Evolutionary conservation across 805 yeast species (phyloP), one percentile per base, ranked within the genome.

Genomic region (Starmera caribaea): DNA sequence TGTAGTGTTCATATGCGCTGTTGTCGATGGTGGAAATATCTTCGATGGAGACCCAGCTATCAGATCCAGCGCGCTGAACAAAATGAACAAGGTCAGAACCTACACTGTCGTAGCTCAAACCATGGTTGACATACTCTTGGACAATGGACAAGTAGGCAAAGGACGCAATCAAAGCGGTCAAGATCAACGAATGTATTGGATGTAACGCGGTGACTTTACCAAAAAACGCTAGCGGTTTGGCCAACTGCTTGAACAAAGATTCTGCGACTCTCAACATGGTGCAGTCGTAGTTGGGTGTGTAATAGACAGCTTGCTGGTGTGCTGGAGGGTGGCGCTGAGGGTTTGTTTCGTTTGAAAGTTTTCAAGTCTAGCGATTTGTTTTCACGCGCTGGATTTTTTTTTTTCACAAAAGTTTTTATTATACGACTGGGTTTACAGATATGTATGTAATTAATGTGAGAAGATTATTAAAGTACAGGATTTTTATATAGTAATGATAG

Each of bases 101-200:
- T 38, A 48, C 63, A 66, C 42, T 75, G 62, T 38, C 42, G 37
- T 43, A 43, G 15, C 37, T 32, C 40, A 45, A 58, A 51, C 56
- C 61, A 45, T 44, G 43, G 44, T 54, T 69, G 42, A 76, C 38
- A 56, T 79, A 81, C 44, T 79, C 78, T 47, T 81, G 86, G 30
- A 82, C 76, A 3, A 81, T 73, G 4, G 89, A 73, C 42, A 89
- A 68, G 57, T 89, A 90, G 8, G 90, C 81, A 39, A 84, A 63
- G 3, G 95, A 81, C 3, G 95, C 92, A 32, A 86, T 57, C 37
- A 88, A 62, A 12, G 90, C 71, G 6, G 87, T 73, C 41, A 76
- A 53, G 36, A 87, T 76, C 39, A 89, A 78, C 40, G 87, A 73
- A 61, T 89, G 97, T 48, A 90, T 85, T 14, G 98, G 98, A 54